These are phyloP conservation scores for Zygoascus ofunaensis DNA, from an alignment of 805 yeast species.

Conservation along the genomic window DNA sequence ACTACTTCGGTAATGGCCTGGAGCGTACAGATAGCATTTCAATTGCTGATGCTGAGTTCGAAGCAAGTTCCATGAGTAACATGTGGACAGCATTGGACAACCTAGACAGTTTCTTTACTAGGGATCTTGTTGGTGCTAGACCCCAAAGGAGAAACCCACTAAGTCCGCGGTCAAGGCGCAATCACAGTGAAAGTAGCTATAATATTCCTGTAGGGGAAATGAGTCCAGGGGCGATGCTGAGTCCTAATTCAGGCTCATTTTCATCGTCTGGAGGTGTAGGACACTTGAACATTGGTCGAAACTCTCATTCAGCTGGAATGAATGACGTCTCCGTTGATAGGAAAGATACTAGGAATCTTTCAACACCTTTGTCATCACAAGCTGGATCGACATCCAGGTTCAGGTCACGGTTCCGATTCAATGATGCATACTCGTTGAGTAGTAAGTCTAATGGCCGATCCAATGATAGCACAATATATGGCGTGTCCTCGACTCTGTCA, in stretches of 20 bases:
- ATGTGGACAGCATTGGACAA: constrained; percentile 92
- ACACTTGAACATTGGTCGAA: background rate
- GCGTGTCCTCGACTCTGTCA: background rate
- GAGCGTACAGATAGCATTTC: constrained; percentile 38
- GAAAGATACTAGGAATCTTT: background rate
- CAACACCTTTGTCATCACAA: background rate
- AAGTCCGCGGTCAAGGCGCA: background rate
- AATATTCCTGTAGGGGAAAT: background rate
- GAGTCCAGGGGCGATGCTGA: background rate
- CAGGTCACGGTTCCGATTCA: background rate
- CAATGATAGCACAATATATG: background rate
- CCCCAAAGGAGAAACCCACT: background rate
- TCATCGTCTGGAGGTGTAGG: background rate
- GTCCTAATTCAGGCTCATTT: background rate
- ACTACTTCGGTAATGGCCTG: constrained; percentile 17
- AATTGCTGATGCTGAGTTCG: constrained; percentile 30
- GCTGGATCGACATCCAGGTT: background rate
- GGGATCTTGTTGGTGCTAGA: constrained; percentile 29
- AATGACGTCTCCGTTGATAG: background rate
- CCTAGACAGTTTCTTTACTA: constrained; percentile 79
- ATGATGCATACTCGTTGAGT: background rate
- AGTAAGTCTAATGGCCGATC: background rate
- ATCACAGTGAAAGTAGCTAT: background rate
- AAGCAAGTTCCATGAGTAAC: constrained; percentile 51
- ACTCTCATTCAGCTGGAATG: background rate